Percentiles rank a stretch among this genome's conserved stretches.
phyloP scores from a whole-genome alignment of 768 basidiomycete species.

The Leccinum ochraceum region DNA sequence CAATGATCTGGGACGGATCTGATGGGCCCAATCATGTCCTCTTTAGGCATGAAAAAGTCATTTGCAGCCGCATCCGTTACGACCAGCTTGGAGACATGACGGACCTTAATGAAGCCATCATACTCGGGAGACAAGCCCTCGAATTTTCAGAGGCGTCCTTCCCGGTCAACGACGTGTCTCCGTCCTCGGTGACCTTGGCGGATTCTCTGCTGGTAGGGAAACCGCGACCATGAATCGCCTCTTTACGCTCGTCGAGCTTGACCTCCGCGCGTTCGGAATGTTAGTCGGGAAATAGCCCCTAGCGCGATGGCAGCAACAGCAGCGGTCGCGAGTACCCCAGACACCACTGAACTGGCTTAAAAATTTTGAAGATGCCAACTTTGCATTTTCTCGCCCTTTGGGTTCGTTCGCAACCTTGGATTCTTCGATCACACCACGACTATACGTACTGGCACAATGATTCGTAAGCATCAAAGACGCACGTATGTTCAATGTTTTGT shows the following conservation, averaged over 20 bases:
- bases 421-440: neutral
- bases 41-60: too few species aligned
- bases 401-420: neutral
- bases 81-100: too few species aligned
- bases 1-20: too few species aligned
- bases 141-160: neutral
- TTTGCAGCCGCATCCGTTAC: too few species aligned
- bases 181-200: neutral
- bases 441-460: neutral
- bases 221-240: neutral
- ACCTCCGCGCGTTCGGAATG: neutral
- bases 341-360: slow-evolving; percentile 12
- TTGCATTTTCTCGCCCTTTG: neutral
- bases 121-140: too few species aligned
- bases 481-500: neutral
- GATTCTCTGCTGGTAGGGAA: neutral
- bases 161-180: neutral
- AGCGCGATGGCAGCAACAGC: slow-evolving; percentile 11
- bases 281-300: slow-evolving; percentile 6
- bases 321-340: slow-evolving; percentile 12
- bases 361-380: neutral
- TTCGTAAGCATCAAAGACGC: neutral
- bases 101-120: too few species aligned
- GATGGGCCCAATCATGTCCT: too few species aligned
- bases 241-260: neutral